Evolutionary conservation across 352 stramenopile genomes (phyloP).

Genomic region (Phytopythium ostracodes): DNA sequence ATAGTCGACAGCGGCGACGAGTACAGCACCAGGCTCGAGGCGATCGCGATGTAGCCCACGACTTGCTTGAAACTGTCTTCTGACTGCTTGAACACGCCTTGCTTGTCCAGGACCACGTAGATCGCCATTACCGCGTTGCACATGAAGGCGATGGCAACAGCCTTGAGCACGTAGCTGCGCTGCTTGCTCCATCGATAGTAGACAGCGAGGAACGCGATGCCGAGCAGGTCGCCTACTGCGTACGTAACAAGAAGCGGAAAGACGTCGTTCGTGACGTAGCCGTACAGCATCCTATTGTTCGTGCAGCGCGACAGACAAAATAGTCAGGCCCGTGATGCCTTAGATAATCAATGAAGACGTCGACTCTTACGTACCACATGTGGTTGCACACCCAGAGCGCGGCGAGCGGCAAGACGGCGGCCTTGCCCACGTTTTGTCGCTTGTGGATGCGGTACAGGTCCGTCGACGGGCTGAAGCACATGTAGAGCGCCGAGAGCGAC

Average conservation of each 20-base stretch:
- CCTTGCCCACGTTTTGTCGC: conserved; percentile 29
- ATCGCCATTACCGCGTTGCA: conserved; percentile 38
- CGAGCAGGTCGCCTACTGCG: conserved; percentile 40
- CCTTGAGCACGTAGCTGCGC: conserved; percentile 31
- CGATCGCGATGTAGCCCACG: conserved; percentile 41
- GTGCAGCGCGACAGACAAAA: neutral
- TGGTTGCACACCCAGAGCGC: conserved; percentile 68
- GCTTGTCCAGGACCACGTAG: conserved; percentile 44
- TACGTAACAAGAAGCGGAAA: conserved; percentile 55
- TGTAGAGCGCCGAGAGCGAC: conserved; percentile 67
- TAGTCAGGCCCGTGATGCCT: neutral
- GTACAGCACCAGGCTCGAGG: conserved; percentile 60
- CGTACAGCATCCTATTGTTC: conserved; percentile 49
- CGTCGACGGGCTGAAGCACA: conserved; percentile 58
- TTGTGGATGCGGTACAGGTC: conserved; percentile 52
- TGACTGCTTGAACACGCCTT: conserved; percentile 21
- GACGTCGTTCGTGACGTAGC: conserved; percentile 38
- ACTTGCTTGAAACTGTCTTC: conserved; percentile 22
- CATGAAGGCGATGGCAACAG: conserved; percentile 22
- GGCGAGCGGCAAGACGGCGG: conserved; percentile 51
- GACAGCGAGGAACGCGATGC: conserved; percentile 40
- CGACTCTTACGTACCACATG: conserved; percentile 42
- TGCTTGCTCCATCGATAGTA: conserved; percentile 42
- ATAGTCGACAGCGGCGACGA: conserved; percentile 58
- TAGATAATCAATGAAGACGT: no score